Base-by-base conservation (phyloP, 1,284 basidiomycete species). In the Marasmius tenuissimus region DNA sequence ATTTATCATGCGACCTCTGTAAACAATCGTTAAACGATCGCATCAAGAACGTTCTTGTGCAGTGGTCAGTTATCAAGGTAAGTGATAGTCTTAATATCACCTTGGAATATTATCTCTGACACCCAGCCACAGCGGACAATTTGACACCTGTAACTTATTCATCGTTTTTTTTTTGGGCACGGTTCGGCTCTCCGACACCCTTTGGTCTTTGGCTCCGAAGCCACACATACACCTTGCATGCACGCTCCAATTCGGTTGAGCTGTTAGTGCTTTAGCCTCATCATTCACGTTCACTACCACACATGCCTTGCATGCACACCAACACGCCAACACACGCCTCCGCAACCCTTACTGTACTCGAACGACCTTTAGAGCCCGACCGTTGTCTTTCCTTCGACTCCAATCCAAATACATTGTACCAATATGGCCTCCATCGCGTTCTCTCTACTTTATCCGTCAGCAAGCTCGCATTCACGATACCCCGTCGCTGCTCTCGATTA, bases 31-130 rank as follows among this genome's bases (percentile, higher is more conserved):
- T 93, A 20, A 75, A 80, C 57, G 86, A 89, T 47, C 83, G 91
- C 35, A 83, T 92, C 57, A 87, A 85, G 72, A 82, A 82, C 61
- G 78, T 93, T 48, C 76, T 91, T 49, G 74, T 87, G 20, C 88
- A 92, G 69, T 93, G 91, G 91, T 88, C 91, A 8, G 78, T 86
- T 40, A 87, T 93, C 51, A 92, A 90, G 78, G 90, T 89, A 67
- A 42, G 72, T 61, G 11, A 55, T 0, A 37, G 35, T 38, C 35
- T 40, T 27, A 16, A 48, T n/a, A 33, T 34, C 11, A 22, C 8
- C 35, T 39, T 0, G 16, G 56, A 5, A 35, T 60, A 20, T 58
- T 42, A 45, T 42, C 45, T 20, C 7, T 22, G 14, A 34, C 8
- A 12, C 11, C 27, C 34, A 14, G 22, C 5, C 45, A 18, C 38